Percentiles rank a stretch among this genome's conserved stretches.
phyloP scores from a whole-genome alignment of 495 filamentous ascomycete genomes.

The Talaromyces nanjingensis region DNA sequence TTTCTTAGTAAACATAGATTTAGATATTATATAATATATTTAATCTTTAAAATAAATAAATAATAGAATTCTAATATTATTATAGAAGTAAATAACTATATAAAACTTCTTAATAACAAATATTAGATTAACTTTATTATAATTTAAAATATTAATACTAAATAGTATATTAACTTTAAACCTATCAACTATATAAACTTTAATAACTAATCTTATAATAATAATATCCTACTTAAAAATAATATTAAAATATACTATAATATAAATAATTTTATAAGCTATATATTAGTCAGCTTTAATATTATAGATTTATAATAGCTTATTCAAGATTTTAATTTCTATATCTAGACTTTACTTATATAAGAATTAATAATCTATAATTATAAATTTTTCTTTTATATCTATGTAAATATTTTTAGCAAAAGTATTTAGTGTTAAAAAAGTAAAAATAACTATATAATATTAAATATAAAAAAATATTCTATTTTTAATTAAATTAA shows the following conservation, averaged over 20 bases:
- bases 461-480: neutral
- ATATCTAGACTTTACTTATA: neutral
- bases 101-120: neutral
- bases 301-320: too few relatives aligned
- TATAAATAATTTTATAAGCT: neutral
- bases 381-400: neutral
- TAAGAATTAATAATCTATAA: neutral
- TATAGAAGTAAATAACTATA: neutral
- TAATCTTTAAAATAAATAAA: conserved; percentile 2
- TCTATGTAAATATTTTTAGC: neutral
- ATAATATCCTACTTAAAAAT: neutral
- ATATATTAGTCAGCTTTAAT: neutral
- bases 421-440: neutral
- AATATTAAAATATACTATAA: too few relatives aligned
- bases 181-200: neutral
- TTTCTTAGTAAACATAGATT: conserved; percentile 8
- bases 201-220: neutral
- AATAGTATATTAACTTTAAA: neutral
- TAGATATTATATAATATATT: conserved; percentile 8
- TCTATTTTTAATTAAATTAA: neutral
- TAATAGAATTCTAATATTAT: neutral
- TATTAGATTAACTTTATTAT: neutral
- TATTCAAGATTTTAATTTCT: neutral
- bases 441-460: neutral
- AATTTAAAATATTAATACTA: neutral